Evolutionary conservation across 2,329 filamentous ascomycete genomes (phyloP).

Genomic region (Aureobasidium sp.): DNA sequence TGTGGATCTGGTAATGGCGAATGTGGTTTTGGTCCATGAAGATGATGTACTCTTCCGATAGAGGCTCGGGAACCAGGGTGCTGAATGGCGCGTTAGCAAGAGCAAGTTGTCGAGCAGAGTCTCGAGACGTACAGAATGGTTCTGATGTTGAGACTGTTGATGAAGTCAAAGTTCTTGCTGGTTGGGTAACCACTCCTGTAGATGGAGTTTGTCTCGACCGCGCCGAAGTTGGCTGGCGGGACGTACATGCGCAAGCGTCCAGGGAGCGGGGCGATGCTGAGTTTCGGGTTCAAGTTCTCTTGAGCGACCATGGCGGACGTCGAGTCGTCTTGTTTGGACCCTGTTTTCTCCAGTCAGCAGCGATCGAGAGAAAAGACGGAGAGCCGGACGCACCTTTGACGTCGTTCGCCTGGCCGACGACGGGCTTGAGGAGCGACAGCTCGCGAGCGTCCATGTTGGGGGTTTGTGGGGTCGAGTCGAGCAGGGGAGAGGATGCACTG

Average conservation of each 20-base stretch:
- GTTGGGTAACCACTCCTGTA: constrained; percentile 78
- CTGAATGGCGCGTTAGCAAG: constrained; percentile 19
- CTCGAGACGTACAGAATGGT: constrained; percentile 59
- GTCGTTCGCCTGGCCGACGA: background rate
- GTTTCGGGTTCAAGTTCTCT: constrained; percentile 1
- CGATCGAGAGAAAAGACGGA: background rate
- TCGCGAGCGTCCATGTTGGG: background rate
- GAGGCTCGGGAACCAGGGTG: constrained; percentile 42
- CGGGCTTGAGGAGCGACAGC: background rate
- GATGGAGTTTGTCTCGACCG: constrained; percentile 60
- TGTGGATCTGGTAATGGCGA: constrained; percentile 62
- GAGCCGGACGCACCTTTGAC: background rate
- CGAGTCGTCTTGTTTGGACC: background rate
- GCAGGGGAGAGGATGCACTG: background rate
- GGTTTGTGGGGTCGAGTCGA: background rate
- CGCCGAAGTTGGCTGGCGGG: constrained; percentile 66
- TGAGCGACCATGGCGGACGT: background rate
- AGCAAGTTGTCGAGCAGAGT: background rate
- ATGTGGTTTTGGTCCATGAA: constrained; percentile 64
- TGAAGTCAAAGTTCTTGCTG: constrained; percentile 58
- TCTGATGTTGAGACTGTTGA: constrained; percentile 60
- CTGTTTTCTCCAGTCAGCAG: background rate
- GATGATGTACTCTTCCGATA: constrained; percentile 38
- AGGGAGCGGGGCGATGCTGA: constrained; percentile 4
- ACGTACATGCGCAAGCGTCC: constrained; percentile 29